A percentile compares a stretch with the other conserved stretches of the same genome.
Conservation (phyloP, 225 moss, liverwort and hornwort genomes). For the Pseudoscleropodium purum region DNA sequence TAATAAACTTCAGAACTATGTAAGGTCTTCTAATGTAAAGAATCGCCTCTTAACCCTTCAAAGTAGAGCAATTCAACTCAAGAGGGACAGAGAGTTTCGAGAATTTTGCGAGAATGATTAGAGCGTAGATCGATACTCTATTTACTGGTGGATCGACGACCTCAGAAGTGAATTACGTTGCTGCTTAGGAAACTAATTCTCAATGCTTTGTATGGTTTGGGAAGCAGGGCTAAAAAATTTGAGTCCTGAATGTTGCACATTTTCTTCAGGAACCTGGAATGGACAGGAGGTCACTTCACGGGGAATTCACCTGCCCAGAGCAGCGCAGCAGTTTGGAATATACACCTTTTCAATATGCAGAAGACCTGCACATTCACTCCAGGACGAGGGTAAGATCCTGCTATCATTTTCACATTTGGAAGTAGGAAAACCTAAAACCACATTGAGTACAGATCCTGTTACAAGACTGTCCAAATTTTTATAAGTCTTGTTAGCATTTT, state of each 20-base stretch:
- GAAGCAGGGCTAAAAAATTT: background rate
- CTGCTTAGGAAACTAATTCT: background rate
- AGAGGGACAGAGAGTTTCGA: background rate
- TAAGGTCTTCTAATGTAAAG: background rate
- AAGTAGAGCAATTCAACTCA: background rate
- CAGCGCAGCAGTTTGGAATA: slow-evolving; percentile 11
- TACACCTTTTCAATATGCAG: slow-evolving; percentile 19
- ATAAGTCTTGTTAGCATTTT: too few relatives aligned
- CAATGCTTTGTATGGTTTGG: background rate
- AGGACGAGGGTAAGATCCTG: slow-evolving; percentile 31
- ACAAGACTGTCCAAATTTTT: background rate
- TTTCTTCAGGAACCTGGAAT: slow-evolving; percentile 35
- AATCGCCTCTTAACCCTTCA: background rate
- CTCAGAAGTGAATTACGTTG: background rate
- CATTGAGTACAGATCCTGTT: background rate
- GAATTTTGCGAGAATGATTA: background rate
- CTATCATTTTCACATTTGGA: background rate
- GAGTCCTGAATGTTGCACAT: background rate
- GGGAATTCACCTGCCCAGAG: background rate
- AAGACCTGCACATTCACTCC: slow-evolving; percentile 2
- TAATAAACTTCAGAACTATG: background rate
- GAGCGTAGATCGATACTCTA: background rate
- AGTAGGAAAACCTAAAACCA: background rate
- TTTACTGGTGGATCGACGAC: background rate
- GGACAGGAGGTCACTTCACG: slow-evolving; percentile 40